These are phyloP conservation scores for Fennellomyces sp. DNA, from an alignment of 371 early-diverging fungal genomes.

Conservation along the genomic window DNA sequence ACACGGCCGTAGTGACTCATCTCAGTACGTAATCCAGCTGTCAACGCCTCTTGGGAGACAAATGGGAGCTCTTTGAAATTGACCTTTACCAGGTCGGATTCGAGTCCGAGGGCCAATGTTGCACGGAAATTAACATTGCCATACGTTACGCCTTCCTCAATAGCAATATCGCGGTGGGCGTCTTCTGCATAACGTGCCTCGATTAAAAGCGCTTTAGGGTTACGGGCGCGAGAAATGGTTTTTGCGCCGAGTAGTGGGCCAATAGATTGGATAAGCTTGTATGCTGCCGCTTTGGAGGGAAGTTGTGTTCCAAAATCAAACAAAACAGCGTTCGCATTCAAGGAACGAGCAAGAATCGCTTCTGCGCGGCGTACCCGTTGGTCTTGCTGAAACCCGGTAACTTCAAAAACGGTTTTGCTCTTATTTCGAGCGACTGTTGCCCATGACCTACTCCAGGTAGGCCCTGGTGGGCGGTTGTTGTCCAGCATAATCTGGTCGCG, in stretches of 20 bases:
- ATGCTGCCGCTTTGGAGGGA: background rate
- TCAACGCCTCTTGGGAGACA: background rate
- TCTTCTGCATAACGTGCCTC: background rate
- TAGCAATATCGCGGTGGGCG: background rate
- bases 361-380: background rate
- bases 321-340: background rate
- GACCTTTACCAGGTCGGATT: background rate
- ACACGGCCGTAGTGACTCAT: background rate
- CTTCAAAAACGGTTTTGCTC: background rate
- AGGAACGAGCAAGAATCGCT: background rate
- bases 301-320: background rate
- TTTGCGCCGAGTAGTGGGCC: background rate
- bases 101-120: background rate
- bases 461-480: background rate
- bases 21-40: background rate
- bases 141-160: background rate
- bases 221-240: background rate
- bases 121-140: background rate
- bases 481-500: too few species aligned
- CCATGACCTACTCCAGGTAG: background rate
- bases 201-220: background rate
- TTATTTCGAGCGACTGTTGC: background rate
- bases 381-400: background rate
- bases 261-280: background rate
- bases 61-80: background rate